Base-by-base conservation (phyloP, 352 stramenopile species). In the Blastocystis sp. region DNA sequence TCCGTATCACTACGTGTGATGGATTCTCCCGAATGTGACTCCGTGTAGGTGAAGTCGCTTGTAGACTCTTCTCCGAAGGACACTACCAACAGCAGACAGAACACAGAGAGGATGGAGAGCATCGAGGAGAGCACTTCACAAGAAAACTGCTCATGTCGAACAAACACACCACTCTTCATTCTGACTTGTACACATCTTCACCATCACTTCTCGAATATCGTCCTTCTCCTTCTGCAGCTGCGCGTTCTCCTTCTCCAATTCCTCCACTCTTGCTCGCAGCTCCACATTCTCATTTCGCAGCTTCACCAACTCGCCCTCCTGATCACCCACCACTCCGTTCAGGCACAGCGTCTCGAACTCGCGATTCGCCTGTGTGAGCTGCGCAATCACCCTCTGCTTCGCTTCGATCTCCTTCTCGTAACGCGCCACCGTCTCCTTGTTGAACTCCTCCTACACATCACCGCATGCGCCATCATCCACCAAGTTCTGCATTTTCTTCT, bases 401-500 rank as follows among this genome's bases (percentile, higher is more conserved):
- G 74, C 74, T 23, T 62, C 74, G n/a, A 84, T 14, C 52, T 84
- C 74, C 74, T 84, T 66, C 61, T 84, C 74, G 17, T 84, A 84
- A n/a, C 69, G 56, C 34, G 41, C 53, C 53, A 84, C 56, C 34
- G 74, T 84, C 61, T 84, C 74, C 11, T 14, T 21, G 10, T 84
- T 53, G 53, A 56, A 84, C 38, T 84, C 74, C 60, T 84, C 74
- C 66, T 76, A 48, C 28, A 17, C 2, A 17, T 56, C 21, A 56
- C 52, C 66, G 4, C 19, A 14, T 52, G 9, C 40, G 38, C 10
- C 1, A 40, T n/a, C 41, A 45, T 21, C n/a, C n/a, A 76, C 66
- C 74, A 84, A 56, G 45, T 84, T 67, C 74, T 84, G 28, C 43
- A 84, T 28, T 41, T 84, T 84, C n/a, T 34, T 28, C 21, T 84